Conservation (phyloP, 805 yeast genomes). For the Alloascoidea hylecoeti region DNA sequence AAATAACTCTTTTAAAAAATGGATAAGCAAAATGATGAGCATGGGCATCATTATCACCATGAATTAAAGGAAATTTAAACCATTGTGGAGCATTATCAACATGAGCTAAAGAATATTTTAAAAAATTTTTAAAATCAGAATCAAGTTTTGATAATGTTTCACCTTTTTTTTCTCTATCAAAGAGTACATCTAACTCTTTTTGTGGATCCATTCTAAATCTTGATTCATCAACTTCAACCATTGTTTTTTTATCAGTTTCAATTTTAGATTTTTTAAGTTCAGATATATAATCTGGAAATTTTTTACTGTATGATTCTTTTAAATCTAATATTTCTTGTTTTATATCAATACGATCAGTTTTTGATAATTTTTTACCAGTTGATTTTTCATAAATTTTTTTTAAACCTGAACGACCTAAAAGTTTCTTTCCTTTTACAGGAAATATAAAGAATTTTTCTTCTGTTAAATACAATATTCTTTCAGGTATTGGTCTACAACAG, state of each 20-base stretch:
- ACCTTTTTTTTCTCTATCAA: neutral
- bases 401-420: neutral
- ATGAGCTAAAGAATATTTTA: neutral
- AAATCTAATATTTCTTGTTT: neutral
- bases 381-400: neutral
- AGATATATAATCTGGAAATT: neutral
- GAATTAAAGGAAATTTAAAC: neutral
- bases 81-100: neutral
- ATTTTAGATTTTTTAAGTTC: neutral
- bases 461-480: neutral
- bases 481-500: constrained; percentile 1
- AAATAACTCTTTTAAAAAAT: neutral
- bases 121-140: neutral
- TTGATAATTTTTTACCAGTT: neutral
- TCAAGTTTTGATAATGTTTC: neutral
- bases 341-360: no score
- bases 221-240: neutral
- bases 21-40: neutral
- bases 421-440: neutral
- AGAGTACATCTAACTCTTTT: neutral
- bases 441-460: neutral
- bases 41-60: constrained; percentile 1
- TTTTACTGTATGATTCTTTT: neutral
- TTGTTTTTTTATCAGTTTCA: neutral
- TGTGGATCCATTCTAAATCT: neutral